Evolutionary conservation across 768 basidiomycete species (phyloP).

Genomic region (Pisolithus tinctorius): DNA sequence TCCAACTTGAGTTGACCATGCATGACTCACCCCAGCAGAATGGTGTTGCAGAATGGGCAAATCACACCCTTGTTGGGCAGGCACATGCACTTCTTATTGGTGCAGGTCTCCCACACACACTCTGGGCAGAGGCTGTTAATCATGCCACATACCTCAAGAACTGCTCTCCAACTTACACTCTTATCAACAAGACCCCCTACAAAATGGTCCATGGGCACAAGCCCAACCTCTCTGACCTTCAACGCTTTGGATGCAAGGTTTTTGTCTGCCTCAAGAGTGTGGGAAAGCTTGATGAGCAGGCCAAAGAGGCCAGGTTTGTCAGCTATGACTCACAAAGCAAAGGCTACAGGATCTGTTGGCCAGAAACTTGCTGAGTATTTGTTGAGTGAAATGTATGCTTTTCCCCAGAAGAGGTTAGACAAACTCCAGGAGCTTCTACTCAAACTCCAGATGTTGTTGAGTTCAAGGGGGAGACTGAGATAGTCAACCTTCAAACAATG

Average conservation of each 20-base stretch:
- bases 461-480: conserved; percentile 10
- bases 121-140: conserved; percentile 21
- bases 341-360: conserved; percentile 15
- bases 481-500: neutral
- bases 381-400: conserved; percentile 12
- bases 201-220: too few relatives aligned
- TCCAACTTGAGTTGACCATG: conserved; percentile 11
- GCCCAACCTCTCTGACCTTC: too few relatives aligned
- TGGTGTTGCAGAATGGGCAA: conserved; percentile 22
- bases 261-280: neutral
- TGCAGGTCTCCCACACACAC: conserved; percentile 10
- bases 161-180: too few relatives aligned
- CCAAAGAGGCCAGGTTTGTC: conserved; percentile 7
- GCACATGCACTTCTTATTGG: conserved; percentile 14
- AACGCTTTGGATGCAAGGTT: neutral
- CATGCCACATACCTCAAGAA: too few relatives aligned
- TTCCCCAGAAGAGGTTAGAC: neutral
- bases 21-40: conserved; percentile 23
- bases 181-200: too few relatives aligned
- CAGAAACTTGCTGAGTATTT: conserved; percentile 5
- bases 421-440: too few relatives aligned
- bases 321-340: conserved; percentile 11
- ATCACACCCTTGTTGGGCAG: conserved; percentile 16
- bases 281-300: conserved; percentile 7
- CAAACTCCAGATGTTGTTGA: conserved; percentile 5